Evolutionary conservation across 2,329 filamentous ascomycete genomes (phyloP).

Genomic region (Penicillium glabrum): DNA sequence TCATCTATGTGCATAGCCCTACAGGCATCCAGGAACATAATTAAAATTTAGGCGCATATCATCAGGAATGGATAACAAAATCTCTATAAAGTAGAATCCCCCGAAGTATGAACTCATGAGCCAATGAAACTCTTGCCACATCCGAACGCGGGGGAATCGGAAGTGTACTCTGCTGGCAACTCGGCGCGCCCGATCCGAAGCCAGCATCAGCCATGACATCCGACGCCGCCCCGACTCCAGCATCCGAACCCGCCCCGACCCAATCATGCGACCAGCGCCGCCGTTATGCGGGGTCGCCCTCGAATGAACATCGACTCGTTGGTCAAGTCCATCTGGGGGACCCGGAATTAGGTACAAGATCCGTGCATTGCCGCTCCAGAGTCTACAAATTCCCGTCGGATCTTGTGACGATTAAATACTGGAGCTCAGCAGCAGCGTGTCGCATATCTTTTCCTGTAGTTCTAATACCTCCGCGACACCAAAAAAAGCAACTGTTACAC

Average conservation of each 20-base stretch:
- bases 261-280: conserved; percentile 14
- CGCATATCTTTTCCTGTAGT: background rate
- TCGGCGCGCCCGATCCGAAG: conserved; percentile 12
- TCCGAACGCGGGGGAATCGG: conserved; percentile 24
- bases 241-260: background rate
- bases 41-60: too few relatives aligned
- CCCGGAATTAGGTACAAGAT: conserved; percentile 1
- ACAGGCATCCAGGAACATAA: too few relatives aligned
- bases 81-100: background rate
- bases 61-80: too few relatives aligned
- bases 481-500: background rate
- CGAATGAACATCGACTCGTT: conserved; percentile 20
- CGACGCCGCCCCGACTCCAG: background rate
- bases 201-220: background rate
- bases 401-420: conserved; percentile 3
- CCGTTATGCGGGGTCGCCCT: conserved; percentile 20
- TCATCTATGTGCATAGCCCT: too few relatives aligned
- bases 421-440: background rate
- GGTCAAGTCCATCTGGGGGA: conserved; percentile 12
- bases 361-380: background rate
- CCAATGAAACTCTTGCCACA: conserved; percentile 1
- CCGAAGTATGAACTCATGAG: background rate
- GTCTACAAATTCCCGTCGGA: conserved; percentile 14
- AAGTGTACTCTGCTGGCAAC: conserved; percentile 6
- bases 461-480: background rate